These are phyloP conservation scores for Actinomortierella wolfii DNA, from an alignment of 371 early-diverging fungal species.

Conservation along the genomic window DNA sequence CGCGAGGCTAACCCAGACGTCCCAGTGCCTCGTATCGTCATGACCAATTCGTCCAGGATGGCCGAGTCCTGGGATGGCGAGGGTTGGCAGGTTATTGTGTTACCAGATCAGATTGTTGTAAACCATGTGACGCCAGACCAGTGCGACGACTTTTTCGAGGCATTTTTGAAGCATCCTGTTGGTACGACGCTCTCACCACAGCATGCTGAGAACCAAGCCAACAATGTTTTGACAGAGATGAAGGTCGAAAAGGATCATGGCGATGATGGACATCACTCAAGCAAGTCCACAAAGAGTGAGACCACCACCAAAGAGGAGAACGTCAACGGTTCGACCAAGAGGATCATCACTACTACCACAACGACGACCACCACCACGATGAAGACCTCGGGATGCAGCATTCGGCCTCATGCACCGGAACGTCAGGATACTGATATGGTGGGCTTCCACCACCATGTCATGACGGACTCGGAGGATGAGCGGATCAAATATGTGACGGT, in stretches of 20 bases:
- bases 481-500: slow-evolving; percentile 20
- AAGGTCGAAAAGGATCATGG: slow-evolving; percentile 25
- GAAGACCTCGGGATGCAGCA: slow-evolving; percentile 27
- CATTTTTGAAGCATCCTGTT: slow-evolving; percentile 51
- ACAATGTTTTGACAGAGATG: background rate
- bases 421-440: background rate
- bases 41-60: slow-evolving; percentile 56
- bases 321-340: too few relatives aligned
- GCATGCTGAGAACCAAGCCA: too few relatives aligned
- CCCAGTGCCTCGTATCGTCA: slow-evolving; percentile 38
- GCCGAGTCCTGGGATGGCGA: slow-evolving; percentile 27
- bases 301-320: too few relatives aligned
- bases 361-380: too few relatives aligned
- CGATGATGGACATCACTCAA: too few relatives aligned
- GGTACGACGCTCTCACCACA: too few relatives aligned
- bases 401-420: slow-evolving; percentile 21
- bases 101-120: slow-evolving; percentile 63
- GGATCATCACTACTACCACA: too few relatives aligned
- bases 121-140: slow-evolving; percentile 56
- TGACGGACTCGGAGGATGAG: background rate
- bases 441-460: background rate
- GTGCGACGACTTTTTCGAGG: slow-evolving; percentile 53
- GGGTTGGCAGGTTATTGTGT: slow-evolving; percentile 50
- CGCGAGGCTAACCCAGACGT: slow-evolving; percentile 15
- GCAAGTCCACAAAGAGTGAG: too few relatives aligned